Evolutionary conservation across 345 rosid genomes (phyloP), one percentile per base, ranked within the genome.

Genomic region (Boechera retrofracta): DNA sequence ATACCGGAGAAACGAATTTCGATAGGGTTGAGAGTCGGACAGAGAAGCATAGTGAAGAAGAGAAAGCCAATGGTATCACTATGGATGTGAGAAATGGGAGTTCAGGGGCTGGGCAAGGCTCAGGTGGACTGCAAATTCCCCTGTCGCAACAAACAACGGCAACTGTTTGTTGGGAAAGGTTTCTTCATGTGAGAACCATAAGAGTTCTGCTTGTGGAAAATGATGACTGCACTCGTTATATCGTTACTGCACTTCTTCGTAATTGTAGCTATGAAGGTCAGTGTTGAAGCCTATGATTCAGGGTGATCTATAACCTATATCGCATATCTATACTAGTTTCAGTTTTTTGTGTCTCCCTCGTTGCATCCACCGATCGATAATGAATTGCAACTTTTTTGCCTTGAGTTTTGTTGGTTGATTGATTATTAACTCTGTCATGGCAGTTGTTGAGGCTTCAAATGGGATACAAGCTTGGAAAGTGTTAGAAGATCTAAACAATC

Each of bases 201-300:
- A 89, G 85, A 79, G 94, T 90, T 80, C 76, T 92, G 15, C 90
- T 92, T 12, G 91, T 90, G 74, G 98, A 92, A 68, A 77, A 86
- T 72, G 98, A 92, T 76, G 88, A 86, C 71, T 92, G 90, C 21
- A 92, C 98, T 48, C 92, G 98, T 26, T 89, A 87, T 63, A 85
- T 90, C 45, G 90, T 92, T 56, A 77, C 89, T 82, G 98, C 98
- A 10, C 79, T 90, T 64, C 96, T 92, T 26, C 92, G 87, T 64
- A 92, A 92, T 64, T 92, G 94, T 79, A 82, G 98, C 68, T 90
- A 89, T 69, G 89, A 89, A 83, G 96, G 98, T 89, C 45, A 77
- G 83, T 78, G 12, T 44, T 62, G 10, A 16, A n/a, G 5, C 62
- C 28, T 78, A 36, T 7, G 55, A 15, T 54, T 47, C 29, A 3